Conservation (phyloP, 1,284 basidiomycete species). For the Puccinia polysora region DNA sequence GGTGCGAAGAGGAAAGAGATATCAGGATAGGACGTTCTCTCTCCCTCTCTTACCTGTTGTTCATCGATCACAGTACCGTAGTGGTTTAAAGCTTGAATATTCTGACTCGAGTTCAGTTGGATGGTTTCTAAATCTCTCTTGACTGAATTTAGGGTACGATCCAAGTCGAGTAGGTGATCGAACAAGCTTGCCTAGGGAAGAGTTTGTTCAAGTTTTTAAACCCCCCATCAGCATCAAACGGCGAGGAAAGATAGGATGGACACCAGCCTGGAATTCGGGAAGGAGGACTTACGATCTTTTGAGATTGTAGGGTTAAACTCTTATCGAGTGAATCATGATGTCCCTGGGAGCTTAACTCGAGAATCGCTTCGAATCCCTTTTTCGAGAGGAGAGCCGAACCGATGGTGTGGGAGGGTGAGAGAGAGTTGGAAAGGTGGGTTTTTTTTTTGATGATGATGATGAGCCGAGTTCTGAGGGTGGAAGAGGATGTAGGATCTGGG, state of each 20-base stretch:
- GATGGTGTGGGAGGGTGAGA: too few relatives aligned
- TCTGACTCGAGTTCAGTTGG: background rate
- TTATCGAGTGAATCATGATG: constrained; percentile 4
- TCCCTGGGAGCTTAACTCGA: constrained; percentile 7
- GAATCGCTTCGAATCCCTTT: constrained; percentile 8
- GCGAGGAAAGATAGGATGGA: too few relatives aligned
- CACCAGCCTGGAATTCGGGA: too few relatives aligned
- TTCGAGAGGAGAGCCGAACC: too few relatives aligned
- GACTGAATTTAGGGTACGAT: background rate
- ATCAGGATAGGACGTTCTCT: background rate
- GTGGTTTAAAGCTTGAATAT: background rate
- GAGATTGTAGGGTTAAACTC: constrained; percentile 2
- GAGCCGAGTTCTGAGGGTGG: background rate
- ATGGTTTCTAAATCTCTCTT: constrained; percentile 12
- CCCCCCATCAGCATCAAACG: background rate
- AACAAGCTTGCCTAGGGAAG: background rate
- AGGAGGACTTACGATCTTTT: constrained; percentile 2
- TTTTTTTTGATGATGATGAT: too few relatives aligned
- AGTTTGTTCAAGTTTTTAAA: background rate
- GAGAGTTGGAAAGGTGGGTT: too few relatives aligned
- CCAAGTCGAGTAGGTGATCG: background rate
- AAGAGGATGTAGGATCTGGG: background rate
- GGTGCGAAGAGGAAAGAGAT: background rate
- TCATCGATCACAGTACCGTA: constrained; percentile 8
- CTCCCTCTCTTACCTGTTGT: constrained; percentile 2